Conservation (phyloP, 306 rosid species). For the Malus asiatica region DNA sequence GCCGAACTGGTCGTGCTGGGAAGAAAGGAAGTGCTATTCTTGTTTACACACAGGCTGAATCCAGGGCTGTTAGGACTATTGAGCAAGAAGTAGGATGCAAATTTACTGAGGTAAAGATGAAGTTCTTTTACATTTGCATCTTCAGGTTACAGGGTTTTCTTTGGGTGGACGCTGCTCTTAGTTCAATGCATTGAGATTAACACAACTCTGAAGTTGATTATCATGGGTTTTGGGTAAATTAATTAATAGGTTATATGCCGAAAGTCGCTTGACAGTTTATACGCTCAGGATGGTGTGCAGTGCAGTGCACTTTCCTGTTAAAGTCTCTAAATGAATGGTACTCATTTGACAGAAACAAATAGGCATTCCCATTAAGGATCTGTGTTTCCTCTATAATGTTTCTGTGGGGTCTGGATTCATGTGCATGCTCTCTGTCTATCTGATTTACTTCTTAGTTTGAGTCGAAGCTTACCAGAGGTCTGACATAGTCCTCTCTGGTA, state of each 20-base stretch:
- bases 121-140: slow-evolving; percentile 5
- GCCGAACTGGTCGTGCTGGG: slow-evolving; percentile 99
- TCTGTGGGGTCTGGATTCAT: background rate
- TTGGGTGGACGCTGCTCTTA: slow-evolving; percentile 1
- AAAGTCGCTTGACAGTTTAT: background rate
- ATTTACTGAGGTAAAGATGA: slow-evolving; percentile 67
- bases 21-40: slow-evolving; percentile 88
- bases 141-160: background rate
- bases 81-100: slow-evolving; percentile 86
- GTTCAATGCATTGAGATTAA: background rate
- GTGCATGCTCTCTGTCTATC: background rate
- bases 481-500: background rate
- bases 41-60: slow-evolving; percentile 55
- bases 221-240: background rate
- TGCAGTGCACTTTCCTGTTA: background rate
- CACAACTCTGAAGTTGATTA: background rate
- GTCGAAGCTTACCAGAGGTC: background rate
- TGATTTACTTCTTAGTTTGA: background rate
- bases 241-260: background rate
- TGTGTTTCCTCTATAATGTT: background rate
- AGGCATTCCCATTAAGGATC: background rate
- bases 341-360: background rate
- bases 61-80: slow-evolving; percentile 56
- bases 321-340: background rate
- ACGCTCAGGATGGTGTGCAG: background rate